These are phyloP conservation scores for Fusarium avenaceum DNA, from an alignment of 2,329 filamentous ascomycete species.

Conservation along the genomic window DNA sequence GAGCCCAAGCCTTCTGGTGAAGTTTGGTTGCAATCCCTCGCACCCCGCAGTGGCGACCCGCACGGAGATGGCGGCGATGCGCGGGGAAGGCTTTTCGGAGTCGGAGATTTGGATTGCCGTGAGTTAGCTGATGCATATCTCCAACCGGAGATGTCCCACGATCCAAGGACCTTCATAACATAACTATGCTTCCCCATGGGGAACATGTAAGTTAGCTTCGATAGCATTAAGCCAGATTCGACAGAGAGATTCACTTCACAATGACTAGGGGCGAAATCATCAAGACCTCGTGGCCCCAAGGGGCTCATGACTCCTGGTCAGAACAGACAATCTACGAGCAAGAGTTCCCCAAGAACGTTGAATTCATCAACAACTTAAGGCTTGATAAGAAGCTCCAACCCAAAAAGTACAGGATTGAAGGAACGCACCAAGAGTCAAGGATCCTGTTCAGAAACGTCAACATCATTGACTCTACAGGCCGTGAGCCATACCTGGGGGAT, in stretches of 20 bases:
- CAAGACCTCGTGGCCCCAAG: conserved; percentile 16
- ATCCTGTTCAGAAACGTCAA: not conserved
- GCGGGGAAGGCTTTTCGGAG: conserved; percentile 11
- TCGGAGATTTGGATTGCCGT: not conserved
- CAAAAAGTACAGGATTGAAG: not conserved
- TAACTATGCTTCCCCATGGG: not conserved
- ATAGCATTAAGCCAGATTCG: no score
- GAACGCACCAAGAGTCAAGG: not conserved
- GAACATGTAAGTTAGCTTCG: not conserved
- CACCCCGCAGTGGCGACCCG: no score
- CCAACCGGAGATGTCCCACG: no score
- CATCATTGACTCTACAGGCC: not conserved
- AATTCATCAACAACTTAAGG: conserved; percentile 3
- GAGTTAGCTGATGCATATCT: not conserved
- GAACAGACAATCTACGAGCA: conserved; percentile 9
- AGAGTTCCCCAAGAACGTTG: not conserved
- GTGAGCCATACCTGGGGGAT: not conserved
- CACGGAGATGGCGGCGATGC: conserved; percentile 23
- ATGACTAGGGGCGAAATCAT: conserved; percentile 10
- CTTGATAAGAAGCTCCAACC: conserved; percentile 2
- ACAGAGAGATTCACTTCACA: not conserved
- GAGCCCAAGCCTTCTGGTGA: no score
- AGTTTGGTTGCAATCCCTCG: no score
- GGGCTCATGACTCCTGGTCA: conserved; percentile 18
- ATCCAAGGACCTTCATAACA: not conserved